These are phyloP conservation scores for Aspergillus carlsbadensis DNA, from an alignment of 495 filamentous ascomycete genomes.

Conservation along the genomic window DNA sequence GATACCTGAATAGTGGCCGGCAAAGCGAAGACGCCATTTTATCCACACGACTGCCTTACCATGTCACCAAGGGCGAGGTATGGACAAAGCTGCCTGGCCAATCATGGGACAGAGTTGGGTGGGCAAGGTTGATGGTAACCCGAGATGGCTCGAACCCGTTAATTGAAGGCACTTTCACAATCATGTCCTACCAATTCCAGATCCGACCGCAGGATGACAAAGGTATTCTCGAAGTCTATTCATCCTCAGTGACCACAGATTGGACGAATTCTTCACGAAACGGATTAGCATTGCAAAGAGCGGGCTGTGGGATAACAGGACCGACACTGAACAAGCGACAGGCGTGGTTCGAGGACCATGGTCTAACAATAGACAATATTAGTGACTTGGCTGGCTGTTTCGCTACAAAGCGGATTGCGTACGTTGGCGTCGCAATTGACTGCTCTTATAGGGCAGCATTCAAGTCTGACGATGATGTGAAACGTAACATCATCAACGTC, in stretches of 20 bases:
- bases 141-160: constrained; percentile 68
- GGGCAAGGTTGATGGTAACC: constrained; percentile 34
- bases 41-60: background rate
- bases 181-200: constrained; percentile 72
- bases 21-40: too few relatives aligned
- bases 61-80: constrained; percentile 6
- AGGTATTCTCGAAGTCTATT: constrained; percentile 23
- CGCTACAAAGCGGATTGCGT: constrained; percentile 70
- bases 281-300: background rate
- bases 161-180: constrained; percentile 81
- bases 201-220: background rate
- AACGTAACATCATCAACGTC: constrained; percentile 67
- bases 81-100: constrained; percentile 3
- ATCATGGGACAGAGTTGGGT: constrained; percentile 4
- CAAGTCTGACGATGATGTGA: constrained; percentile 54
- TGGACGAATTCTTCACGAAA: too few relatives aligned
- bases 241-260: too few relatives aligned
- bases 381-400: constrained; percentile 73
- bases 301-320: background rate
- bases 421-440: constrained; percentile 78
- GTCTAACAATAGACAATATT: background rate
- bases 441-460: constrained; percentile 76
- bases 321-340: background rate
- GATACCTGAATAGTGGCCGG: too few relatives aligned
- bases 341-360: background rate